These are phyloP conservation scores for Articulospora tetracladia DNA, from an alignment of 495 filamentous ascomycete genomes.

Conservation along the genomic window DNA sequence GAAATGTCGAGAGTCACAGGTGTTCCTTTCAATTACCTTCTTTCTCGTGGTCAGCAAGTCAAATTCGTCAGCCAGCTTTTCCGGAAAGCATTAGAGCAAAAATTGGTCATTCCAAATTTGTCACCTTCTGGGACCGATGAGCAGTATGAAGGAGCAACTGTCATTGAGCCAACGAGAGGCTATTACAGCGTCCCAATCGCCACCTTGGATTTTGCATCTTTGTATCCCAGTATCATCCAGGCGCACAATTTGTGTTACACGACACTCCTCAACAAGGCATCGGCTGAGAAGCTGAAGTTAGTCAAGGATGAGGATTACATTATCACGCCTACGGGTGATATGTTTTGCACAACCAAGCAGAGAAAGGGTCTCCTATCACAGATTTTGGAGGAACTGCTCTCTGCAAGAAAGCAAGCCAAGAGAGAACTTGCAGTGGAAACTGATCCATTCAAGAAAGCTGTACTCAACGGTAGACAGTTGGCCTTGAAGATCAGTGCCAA, in stretches of 20 bases:
- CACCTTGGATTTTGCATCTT: constrained; percentile 96
- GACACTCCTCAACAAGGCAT: constrained; percentile 79
- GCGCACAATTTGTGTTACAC: constrained; percentile 99
- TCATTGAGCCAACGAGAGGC: constrained; percentile 90
- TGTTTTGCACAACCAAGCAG: constrained; percentile 83
- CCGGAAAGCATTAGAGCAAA: constrained; percentile 87
- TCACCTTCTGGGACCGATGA: constrained; percentile 61
- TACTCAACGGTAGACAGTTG: constrained; percentile 94
- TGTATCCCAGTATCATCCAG: constrained; percentile 98
- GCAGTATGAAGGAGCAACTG: constrained; percentile 95
- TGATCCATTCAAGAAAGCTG: constrained; percentile 95
- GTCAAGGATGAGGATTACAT: constrained; percentile 93
- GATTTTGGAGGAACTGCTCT: constrained; percentile 89
- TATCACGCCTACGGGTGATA: constrained; percentile 87
- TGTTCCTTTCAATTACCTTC: constrained; percentile 93
- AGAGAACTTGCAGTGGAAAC: constrained; percentile 87
- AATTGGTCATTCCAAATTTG: constrained; percentile 88
- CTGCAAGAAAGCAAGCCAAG: constrained; percentile 90
- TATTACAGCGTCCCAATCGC: constrained; percentile 94
- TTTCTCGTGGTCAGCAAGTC: constrained; percentile 91
- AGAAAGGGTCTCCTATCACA: constrained; percentile 91
- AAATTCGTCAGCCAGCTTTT: constrained; percentile 98
- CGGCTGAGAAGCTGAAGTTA: constrained; percentile 66
- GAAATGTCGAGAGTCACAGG: constrained; percentile 99
- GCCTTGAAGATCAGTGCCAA: constrained; percentile 97